Conservation (phyloP, 108 stramenopile genomes). For the Fragilaria crotonensis region DNA sequence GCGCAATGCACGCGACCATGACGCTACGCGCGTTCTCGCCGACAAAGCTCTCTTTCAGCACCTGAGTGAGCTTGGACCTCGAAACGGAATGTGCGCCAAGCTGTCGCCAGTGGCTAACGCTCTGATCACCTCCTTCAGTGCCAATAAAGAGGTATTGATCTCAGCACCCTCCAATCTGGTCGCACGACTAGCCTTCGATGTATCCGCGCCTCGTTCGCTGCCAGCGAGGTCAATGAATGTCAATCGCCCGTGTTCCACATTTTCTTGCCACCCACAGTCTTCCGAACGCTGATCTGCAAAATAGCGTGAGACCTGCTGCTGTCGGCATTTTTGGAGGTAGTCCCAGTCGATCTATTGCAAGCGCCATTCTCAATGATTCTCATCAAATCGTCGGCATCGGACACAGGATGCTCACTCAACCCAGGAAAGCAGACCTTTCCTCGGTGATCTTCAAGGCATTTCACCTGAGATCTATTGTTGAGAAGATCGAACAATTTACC, state of each 20-base stretch:
- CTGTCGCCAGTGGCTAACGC: conserved; percentile 84
- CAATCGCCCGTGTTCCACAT: conserved; percentile 78
- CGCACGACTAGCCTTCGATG: conserved; percentile 80
- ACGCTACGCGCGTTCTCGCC: conserved; percentile 87
- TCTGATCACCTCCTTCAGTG: conserved; percentile 99
- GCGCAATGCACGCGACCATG: conserved; percentile 96
- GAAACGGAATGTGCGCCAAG: conserved; percentile 94
- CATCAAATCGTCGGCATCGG: conserved; percentile 77
- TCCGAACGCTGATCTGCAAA: conserved; percentile 78
- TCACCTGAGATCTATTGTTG: conserved; percentile 73
- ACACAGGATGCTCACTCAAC: conserved; percentile 73
- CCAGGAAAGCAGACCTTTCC: conserved; percentile 95
- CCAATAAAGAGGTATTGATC: conserved; percentile 96
- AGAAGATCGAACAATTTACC: conserved; percentile 94
- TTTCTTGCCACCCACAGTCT: conserved; percentile 42
- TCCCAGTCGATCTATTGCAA: conserved; percentile 89
- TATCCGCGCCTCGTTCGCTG: conserved; percentile 95
- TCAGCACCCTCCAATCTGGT: conserved; percentile 96
- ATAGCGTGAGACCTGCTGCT: conserved; percentile 94
- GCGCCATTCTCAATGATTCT: conserved; percentile 87
- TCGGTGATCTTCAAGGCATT: conserved; percentile 91
- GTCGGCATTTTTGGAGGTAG: conserved; percentile 88
- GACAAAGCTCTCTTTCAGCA: conserved; percentile 93
- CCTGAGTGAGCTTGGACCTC: conserved; percentile 96
- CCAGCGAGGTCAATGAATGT: conserved; percentile 98